Evolutionary conservation across 208 protist species (phyloP).

Genomic region (Angomonas deanei): DNA sequence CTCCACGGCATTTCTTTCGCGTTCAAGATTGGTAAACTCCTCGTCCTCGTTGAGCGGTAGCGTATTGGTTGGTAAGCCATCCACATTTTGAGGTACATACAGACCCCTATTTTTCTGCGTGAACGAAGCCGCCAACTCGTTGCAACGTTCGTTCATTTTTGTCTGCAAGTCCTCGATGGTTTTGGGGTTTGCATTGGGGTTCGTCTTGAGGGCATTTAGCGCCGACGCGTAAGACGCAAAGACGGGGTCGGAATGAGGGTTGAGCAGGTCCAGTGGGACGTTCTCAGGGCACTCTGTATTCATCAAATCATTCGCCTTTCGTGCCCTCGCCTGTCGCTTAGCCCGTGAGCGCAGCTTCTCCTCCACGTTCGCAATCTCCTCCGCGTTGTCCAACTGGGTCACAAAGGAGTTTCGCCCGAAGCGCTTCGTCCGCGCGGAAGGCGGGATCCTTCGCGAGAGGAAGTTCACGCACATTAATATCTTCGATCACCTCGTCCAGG

Average conservation of each 20-base stretch:
- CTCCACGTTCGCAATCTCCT: constrained; percentile 45
- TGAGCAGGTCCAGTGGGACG: constrained; percentile 56
- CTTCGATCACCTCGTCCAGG: constrained; percentile 16
- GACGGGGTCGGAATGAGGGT: constrained; percentile 56
- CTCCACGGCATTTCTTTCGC: constrained; percentile 28
- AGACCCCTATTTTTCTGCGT: constrained; percentile 31
- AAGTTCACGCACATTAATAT: constrained; percentile 17
- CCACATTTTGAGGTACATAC: constrained; percentile 47
- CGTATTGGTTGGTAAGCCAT: constrained; percentile 42
- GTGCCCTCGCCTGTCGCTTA: constrained; percentile 34
- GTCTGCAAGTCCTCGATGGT: constrained; percentile 57
- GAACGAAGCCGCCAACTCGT: constrained; percentile 52
- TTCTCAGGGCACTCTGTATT: constrained; percentile 42
- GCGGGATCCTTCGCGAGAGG: constrained; percentile 9
- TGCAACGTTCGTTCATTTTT: constrained; percentile 60
- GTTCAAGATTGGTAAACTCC: constrained; percentile 59
- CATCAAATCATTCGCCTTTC: constrained; percentile 67
- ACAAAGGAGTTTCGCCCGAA: constrained; percentile 11
- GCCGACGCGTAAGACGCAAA: constrained; percentile 50
- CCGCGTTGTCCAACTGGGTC: constrained; percentile 12
- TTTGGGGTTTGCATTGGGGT: constrained; percentile 39
- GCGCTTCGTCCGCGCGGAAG: constrained; percentile 26
- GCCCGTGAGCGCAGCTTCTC: constrained; percentile 53
- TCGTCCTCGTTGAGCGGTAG: constrained; percentile 55
- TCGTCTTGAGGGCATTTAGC: constrained; percentile 43